A percentile compares a stretch with the other conserved stretches of the same genome.
Evolutionary conservation across 164 flowering plant genomes (phyloP).

Genomic region (Magnolia officinalis): DNA sequence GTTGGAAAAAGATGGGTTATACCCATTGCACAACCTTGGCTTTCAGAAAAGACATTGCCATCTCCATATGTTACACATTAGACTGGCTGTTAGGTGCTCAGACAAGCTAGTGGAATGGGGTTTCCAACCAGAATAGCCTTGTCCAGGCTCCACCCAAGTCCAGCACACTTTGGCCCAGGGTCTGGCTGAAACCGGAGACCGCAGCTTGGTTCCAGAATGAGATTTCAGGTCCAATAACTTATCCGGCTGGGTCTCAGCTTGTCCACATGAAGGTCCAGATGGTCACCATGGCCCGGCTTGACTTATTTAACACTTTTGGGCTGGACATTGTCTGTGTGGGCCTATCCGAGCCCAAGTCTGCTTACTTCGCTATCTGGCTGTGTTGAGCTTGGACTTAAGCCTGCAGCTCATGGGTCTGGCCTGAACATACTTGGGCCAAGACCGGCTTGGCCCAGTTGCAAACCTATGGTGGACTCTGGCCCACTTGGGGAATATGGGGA

Average conservation of each 20-base stretch:
- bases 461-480: not conserved
- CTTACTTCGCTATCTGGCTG: not conserved
- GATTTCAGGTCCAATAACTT: no score
- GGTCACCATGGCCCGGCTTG: not conserved
- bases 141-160: no score
- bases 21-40: not conserved
- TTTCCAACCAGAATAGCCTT: not conserved
- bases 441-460: not conserved
- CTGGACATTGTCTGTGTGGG: no score
- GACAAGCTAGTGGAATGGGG: no score
- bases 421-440: not conserved
- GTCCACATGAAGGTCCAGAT: not conserved
- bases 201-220: no score
- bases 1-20: not conserved
- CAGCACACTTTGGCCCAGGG: no score
- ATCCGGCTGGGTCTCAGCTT: no score
- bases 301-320: not conserved
- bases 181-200: no score
- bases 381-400: not conserved
- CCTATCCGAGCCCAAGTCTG: not conserved
- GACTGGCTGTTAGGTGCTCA: no score
- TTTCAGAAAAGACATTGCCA: not conserved
- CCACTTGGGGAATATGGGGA: not conserved
- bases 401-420: not conserved
- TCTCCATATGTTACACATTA: no score